Evolutionary conservation across 352 stramenopile genomes (phyloP).

Genomic region (Phytopythium cucurbitacearum): DNA sequence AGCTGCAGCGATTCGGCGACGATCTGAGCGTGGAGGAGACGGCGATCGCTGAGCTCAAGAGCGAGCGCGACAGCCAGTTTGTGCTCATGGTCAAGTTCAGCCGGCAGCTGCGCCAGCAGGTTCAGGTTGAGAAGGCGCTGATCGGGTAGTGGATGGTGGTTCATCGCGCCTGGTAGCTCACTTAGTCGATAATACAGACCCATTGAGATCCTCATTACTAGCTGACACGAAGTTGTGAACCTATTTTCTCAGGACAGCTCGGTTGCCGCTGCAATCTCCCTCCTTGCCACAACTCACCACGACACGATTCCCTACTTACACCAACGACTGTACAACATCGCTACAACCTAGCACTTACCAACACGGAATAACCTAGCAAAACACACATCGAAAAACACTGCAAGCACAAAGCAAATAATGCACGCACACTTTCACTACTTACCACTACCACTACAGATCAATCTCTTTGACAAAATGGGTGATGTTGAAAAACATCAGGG

Average conservation of each 20-base stretch:
- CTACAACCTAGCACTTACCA: not conserved
- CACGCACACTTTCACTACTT: not conserved
- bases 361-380: not conserved
- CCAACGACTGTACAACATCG: no score
- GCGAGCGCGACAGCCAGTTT: constrained; percentile 52
- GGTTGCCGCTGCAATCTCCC: no score
- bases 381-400: not conserved
- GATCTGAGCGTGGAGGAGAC: constrained; percentile 29
- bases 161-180: no score
- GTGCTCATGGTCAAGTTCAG: constrained; percentile 68
- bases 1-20: constrained; percentile 31
- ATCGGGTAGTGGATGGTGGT: not conserved
- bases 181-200: no score
- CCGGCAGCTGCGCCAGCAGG: constrained; percentile 21
- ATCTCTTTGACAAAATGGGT: constrained; percentile 27
- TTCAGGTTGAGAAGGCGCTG: constrained; percentile 5
- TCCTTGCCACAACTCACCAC: no score
- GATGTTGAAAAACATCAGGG: constrained; percentile 41
- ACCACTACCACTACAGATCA: not conserved
- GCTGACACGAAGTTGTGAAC: no score
- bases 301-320: no score
- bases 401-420: not conserved
- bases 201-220: no score
- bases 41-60: constrained; percentile 21
- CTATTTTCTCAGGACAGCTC: no score